Evolutionary conservation across 176 grass and related monocot genomes (phyloP).

Genomic region (Metroxylon sagu): DNA sequence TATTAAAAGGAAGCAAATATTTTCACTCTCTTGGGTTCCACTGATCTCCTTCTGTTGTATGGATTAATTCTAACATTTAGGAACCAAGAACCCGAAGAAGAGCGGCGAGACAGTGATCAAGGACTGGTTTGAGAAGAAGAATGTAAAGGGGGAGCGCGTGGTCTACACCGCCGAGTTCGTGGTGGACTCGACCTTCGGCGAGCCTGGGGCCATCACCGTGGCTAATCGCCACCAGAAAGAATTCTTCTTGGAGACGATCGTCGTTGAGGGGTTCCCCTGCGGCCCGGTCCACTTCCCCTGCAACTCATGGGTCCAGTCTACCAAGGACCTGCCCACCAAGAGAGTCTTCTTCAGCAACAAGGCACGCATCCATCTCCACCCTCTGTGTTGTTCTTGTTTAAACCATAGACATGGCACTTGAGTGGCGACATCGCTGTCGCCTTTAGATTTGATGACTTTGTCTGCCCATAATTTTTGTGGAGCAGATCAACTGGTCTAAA

Average conservation of each 20-base stretch:
- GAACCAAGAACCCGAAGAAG: slow-evolving; percentile 49
- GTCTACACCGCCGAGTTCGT: slow-evolving; percentile 86
- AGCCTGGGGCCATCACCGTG: slow-evolving; percentile 65
- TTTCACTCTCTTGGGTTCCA: too few relatives aligned
- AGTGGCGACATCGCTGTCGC: slow-evolving; percentile 24
- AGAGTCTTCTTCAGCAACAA: slow-evolving; percentile 98
- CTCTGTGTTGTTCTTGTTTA: not conserved
- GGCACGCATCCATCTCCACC: slow-evolving; percentile 26
- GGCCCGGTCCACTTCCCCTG: slow-evolving; percentile 71
- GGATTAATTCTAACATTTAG: slow-evolving; percentile 15
- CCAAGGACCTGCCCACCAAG: slow-evolving; percentile 38
- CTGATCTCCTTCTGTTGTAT: too few relatives aligned
- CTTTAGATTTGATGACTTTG: too few relatives aligned
- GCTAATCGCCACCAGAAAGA: slow-evolving; percentile 72
- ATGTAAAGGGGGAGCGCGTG: slow-evolving; percentile 63
- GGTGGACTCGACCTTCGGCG: slow-evolving; percentile 60
- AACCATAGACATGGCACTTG: slow-evolving; percentile 8
- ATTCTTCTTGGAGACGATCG: slow-evolving; percentile 89
- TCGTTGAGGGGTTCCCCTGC: slow-evolving; percentile 55
- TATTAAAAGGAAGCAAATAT: too few relatives aligned
- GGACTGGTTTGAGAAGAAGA: slow-evolving; percentile 74
- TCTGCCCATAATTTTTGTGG: too few relatives aligned
- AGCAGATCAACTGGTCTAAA: too few relatives aligned
- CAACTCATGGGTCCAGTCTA: slow-evolving; percentile 90
- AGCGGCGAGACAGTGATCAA: slow-evolving; percentile 53